A percentile compares a stretch with the other conserved stretches of the same genome.
Evolutionary conservation across 2,329 filamentous ascomycete species (phyloP).

Genomic region (Ophiostoma sp.): DNA sequence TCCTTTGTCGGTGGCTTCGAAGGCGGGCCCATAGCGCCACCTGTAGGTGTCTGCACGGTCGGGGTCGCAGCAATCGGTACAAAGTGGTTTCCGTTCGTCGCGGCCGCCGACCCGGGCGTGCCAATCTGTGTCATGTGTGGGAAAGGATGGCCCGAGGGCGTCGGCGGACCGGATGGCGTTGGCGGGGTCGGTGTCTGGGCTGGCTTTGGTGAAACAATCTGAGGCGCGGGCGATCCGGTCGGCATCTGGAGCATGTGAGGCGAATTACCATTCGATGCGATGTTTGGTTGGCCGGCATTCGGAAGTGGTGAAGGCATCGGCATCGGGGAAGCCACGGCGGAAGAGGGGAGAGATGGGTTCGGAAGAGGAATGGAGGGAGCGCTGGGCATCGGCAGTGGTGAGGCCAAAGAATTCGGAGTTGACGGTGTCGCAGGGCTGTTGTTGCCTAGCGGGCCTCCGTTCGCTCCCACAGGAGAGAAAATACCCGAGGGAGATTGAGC

Average conservation of each 20-base stretch:
- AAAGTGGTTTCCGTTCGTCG: conserved; percentile 23
- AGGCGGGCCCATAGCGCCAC: conserved; percentile 57
- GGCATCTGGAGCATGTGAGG: conserved; percentile 23
- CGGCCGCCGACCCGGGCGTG: background rate
- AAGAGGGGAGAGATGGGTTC: conserved; percentile 51
- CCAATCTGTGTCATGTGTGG: conserved; percentile 22
- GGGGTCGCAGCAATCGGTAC: conserved; percentile 23
- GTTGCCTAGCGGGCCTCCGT: conserved; percentile 14
- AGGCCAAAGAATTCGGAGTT: conserved; percentile 30
- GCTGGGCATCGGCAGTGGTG: conserved; percentile 29
- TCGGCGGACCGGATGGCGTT: conserved; percentile 24
- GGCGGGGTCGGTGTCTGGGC: conserved; percentile 24
- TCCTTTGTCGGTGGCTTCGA: conserved; percentile 64
- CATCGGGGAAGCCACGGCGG: conserved; percentile 21
- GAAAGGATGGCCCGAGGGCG: conserved; percentile 25
- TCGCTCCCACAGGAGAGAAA: conserved; percentile 18
- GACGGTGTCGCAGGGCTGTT: conserved; percentile 29
- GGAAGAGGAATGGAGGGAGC: conserved; percentile 52
- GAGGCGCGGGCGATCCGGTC: conserved; percentile 13
- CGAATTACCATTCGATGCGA: conserved; percentile 17
- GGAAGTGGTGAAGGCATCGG: conserved; percentile 19
- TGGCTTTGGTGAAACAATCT: conserved; percentile 23
- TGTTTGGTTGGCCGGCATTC: conserved; percentile 7
- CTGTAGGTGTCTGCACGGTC: conserved; percentile 29
- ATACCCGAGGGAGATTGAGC: conserved; percentile 20